Evolutionary conservation across 2,329 filamentous ascomycete species (phyloP), one percentile per base, ranked within the genome.

Genomic region (Aspergillus ruber): DNA sequence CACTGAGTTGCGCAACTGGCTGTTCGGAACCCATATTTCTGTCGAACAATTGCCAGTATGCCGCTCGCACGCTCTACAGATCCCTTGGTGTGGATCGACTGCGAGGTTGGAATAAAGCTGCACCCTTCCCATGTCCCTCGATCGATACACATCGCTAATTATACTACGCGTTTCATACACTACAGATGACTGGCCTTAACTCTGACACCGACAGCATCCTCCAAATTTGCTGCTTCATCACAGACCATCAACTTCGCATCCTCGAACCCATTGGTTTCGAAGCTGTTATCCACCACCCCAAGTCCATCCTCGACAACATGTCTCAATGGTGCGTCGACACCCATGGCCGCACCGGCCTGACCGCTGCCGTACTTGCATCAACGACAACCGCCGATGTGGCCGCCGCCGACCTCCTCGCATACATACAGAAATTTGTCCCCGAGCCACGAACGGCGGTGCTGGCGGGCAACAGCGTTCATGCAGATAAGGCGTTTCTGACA

Each of bases 381-480:
- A 80, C 76, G 1, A 85, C 82, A 2, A 89, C 85, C 2, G 77
- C 88, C 1, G 78, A 85, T 51, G 71, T 83, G 61, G 91, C 90
- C 0, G 86, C 90, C 6, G 72, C 79, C 6, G 79, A 76, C 12
- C 76, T 98, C 32, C 79, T 96, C 32, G 75, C 77, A 18, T 97
- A 97, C 68, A 84, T 98, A 58, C 78, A 84, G 58, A 77, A 74
- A 51, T 77, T 84, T 61, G 79, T 93, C 5, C 87, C 89, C 0
- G 72, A 84, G 50, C 74, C 76, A 7, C 76, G 82, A 42, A 79
- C 70, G 29, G 91, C 82, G 1, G 69, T 97, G 48, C 75, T 98
- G 36, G 90, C 93, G 0, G 93, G 93, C 2, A 98, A 95, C 70
- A 93, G 85, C 48, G 88, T 98, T 21, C 91, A 98, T 64, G 88